A percentile compares a stretch with the other conserved stretches of the same genome.
Conservation (phyloP, 352 stramenopile species). For the Phytophthora aleatoria region DNA sequence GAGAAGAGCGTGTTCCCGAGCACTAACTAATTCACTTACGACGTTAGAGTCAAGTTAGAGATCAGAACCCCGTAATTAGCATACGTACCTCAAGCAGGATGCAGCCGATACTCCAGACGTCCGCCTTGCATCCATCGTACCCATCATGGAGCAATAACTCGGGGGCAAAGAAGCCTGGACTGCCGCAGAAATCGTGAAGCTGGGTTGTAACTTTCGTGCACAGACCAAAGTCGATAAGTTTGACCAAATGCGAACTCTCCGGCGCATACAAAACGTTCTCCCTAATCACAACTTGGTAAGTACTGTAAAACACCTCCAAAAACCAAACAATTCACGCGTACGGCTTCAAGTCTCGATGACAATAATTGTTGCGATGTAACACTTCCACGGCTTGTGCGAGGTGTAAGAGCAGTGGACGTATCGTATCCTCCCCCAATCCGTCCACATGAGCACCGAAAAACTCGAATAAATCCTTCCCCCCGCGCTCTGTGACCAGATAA, state of each 20-base stretch:
- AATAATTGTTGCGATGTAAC: conserved; percentile 72
- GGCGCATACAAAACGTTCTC: conserved; percentile 77
- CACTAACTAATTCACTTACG: conserved; percentile 46
- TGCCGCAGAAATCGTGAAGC: conserved; percentile 81
- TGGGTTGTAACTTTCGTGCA: conserved; percentile 52
- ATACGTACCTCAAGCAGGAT: conserved; percentile 74
- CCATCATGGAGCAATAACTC: conserved; percentile 70
- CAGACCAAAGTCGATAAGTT: conserved; percentile 85
- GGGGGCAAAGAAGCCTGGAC: conserved; percentile 85
- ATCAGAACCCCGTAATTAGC: not conserved
- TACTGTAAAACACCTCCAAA: not conserved
- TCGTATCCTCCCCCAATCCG: conserved; percentile 50
- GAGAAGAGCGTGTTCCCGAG: conserved; percentile 81
- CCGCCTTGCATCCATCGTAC: conserved; percentile 78
- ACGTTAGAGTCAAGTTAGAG: not conserved
- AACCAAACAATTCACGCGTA: conserved; percentile 21
- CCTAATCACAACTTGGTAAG: conserved; percentile 17
- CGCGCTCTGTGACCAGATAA: conserved; percentile 85
- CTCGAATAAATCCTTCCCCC: conserved; percentile 86
- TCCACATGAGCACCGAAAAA: conserved; percentile 63
- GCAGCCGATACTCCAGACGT: conserved; percentile 88
- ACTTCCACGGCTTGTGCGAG: conserved; percentile 59
- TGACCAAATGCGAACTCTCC: conserved; percentile 45
- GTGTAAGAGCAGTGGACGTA: conserved; percentile 47
- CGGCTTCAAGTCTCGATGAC: conserved; percentile 82